A percentile compares a stretch with the other conserved stretches of the same genome.
Evolutionary conservation across 371 early-diverging fungal species (phyloP).

Genomic region (Mortierella sp.): DNA sequence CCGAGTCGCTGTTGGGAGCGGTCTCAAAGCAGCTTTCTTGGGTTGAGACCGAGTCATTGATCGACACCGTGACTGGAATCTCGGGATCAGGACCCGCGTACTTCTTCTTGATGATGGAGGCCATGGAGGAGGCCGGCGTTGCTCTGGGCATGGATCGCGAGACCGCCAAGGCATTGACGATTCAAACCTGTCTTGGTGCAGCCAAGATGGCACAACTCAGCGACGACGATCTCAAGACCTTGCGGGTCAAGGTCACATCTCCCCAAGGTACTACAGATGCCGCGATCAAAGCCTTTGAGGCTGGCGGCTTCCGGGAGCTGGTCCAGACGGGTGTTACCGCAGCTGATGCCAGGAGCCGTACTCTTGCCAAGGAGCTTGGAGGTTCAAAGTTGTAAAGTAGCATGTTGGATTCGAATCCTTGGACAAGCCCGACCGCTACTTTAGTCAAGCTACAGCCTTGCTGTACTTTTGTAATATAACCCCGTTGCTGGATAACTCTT

Average conservation of each 20-base stretch:
- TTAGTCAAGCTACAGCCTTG: no score
- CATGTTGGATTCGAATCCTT: background rate
- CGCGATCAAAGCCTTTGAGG: slow-evolving; percentile 82
- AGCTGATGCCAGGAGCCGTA: slow-evolving; percentile 75
- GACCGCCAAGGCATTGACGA: slow-evolving; percentile 80
- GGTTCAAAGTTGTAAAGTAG: slow-evolving; percentile 44
- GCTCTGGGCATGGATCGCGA: slow-evolving; percentile 81
- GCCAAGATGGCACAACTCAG: slow-evolving; percentile 84
- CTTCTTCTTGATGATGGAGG: slow-evolving; percentile 92
- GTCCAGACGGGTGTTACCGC: slow-evolving; percentile 73
- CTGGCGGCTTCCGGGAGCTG: slow-evolving; percentile 63
- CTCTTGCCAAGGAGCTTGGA: slow-evolving; percentile 77
- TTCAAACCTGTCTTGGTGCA: slow-evolving; percentile 92
- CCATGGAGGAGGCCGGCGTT: slow-evolving; percentile 86
- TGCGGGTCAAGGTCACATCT: slow-evolving; percentile 89
- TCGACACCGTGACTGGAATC: slow-evolving; percentile 91
- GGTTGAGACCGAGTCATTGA: slow-evolving; percentile 79
- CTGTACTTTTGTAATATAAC: no score
- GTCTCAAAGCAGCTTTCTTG: slow-evolving; percentile 83
- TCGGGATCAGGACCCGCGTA: slow-evolving; percentile 94
- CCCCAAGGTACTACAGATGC: slow-evolving; percentile 96
- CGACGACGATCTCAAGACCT: slow-evolving; percentile 77
- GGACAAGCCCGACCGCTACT: no score
- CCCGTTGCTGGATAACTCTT: no score
- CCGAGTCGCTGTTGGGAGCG: slow-evolving; percentile 73